These are phyloP conservation scores for Themeda triandra DNA, from an alignment of 176 grass and related monocot genomes.

Conservation along the genomic window DNA sequence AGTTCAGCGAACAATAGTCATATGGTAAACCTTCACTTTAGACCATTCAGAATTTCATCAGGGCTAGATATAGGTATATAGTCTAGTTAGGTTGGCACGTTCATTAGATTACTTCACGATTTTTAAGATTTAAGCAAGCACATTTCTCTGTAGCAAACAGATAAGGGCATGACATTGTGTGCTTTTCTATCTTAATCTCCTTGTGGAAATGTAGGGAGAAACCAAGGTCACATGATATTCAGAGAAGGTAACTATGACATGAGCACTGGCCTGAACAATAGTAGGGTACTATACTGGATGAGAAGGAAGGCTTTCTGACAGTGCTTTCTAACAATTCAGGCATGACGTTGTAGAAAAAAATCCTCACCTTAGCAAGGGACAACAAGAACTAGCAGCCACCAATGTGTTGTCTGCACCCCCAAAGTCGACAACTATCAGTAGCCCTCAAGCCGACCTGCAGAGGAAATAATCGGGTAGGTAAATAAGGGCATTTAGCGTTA, in stretches of 20 bases:
- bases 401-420: too few relatives aligned
- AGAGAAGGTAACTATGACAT: background rate
- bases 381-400: too few relatives aligned
- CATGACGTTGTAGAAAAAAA: too few relatives aligned
- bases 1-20: background rate
- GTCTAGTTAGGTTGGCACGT: background rate
- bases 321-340: too few relatives aligned
- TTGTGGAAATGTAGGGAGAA: background rate
- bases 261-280: too few relatives aligned
- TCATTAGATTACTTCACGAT: background rate
- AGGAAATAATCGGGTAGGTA: background rate
- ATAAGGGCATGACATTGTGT: background rate
- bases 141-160: too few relatives aligned
- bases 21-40: background rate
- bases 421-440: background rate
- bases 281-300: too few relatives aligned
- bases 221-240: background rate
- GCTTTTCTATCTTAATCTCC: background rate
- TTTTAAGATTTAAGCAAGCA: background rate
- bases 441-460: background rate
- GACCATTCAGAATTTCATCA: constrained; percentile 1
- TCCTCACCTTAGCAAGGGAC: too few relatives aligned
- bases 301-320: too few relatives aligned
- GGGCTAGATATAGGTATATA: background rate
- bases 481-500: background rate